These are phyloP conservation scores for Selenicereus undatus DNA, from an alignment of 148 eudicot species.

Conservation along the genomic window DNA sequence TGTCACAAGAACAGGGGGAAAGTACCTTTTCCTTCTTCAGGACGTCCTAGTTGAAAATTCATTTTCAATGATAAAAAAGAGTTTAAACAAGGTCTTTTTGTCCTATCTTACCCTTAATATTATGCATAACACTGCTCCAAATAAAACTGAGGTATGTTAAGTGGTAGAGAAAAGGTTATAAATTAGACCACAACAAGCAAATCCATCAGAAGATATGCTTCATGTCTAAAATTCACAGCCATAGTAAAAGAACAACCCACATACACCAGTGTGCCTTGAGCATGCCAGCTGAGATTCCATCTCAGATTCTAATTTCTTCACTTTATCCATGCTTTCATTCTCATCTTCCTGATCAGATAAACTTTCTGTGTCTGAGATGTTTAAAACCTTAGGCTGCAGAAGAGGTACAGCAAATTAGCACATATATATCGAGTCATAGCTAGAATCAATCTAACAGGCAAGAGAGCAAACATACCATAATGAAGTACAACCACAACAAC, in stretches of 20 bases:
- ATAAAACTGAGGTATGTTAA: background rate
- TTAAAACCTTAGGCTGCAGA: conserved; percentile 22
- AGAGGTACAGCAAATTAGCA: background rate
- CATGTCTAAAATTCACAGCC: background rate
- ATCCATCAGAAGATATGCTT: background rate
- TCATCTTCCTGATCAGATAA: conserved; percentile 28
- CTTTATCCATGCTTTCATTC: conserved; percentile 30
- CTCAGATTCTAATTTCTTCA: conserved; percentile 37
- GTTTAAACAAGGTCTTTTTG: background rate
- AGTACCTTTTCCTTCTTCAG: no score
- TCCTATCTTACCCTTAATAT: background rate
- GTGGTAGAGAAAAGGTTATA: background rate
- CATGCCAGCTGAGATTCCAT: conserved; percentile 28
- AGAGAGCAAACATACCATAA: conserved; percentile 21
- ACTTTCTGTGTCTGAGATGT: conserved; percentile 34
- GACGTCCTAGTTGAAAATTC: no score
- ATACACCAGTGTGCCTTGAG: conserved; percentile 48
- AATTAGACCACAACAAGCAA: background rate
- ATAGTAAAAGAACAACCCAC: background rate
- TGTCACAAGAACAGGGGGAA: no score
- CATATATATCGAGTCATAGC: background rate
- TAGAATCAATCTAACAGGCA: background rate
- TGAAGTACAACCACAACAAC: conserved; percentile 11
- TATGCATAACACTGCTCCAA: background rate
- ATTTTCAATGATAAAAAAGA: background rate